Evolutionary conservation across 2,329 filamentous ascomycete species (phyloP).

Genomic region (Pseudocercospora crystallina): DNA sequence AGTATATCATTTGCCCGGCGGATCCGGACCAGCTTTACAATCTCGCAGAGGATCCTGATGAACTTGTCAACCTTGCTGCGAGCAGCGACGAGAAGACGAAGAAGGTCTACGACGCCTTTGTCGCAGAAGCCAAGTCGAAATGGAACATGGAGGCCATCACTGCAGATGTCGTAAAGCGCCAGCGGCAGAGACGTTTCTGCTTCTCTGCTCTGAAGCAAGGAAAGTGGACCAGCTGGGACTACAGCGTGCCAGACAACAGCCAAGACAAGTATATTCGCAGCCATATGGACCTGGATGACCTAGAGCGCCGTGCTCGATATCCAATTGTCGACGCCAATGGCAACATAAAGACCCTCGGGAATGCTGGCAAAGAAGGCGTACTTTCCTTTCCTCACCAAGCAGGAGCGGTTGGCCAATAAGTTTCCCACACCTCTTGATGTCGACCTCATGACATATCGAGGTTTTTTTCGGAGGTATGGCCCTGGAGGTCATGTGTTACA

Average conservation of each 20-base stretch:
- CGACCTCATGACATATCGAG: background rate
- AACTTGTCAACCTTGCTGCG: constrained; percentile 68
- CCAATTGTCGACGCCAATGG: constrained; percentile 56
- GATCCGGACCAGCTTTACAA: constrained; percentile 86
- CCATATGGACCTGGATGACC: constrained; percentile 75
- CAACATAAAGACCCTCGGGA: constrained; percentile 28
- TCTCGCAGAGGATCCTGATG: constrained; percentile 70
- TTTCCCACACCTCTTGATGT: background rate
- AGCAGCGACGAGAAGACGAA: constrained; percentile 41
- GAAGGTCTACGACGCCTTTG: constrained; percentile 59
- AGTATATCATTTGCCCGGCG: constrained; percentile 82
- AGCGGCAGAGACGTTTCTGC: constrained; percentile 75
- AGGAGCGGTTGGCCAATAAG: constrained; percentile 35
- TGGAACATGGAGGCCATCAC: constrained; percentile 84
- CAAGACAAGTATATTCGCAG: constrained; percentile 75
- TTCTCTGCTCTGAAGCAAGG: constrained; percentile 79
- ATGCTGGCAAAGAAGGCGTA: constrained; percentile 24
- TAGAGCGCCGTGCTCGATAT: constrained; percentile 74
- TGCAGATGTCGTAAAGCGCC: constrained; percentile 69
- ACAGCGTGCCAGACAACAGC: constrained; percentile 69
- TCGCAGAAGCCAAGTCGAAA: constrained; percentile 68
- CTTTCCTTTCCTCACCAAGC: constrained; percentile 33
- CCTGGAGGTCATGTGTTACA: too few species aligned
- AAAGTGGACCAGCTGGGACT: constrained; percentile 80
- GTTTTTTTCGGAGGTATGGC: too few species aligned